Percentiles rank a stretch among this genome's conserved stretches.
Evolutionary conservation across 768 basidiomycete genomes (phyloP).

Genomic region (Calocera viscosa): DNA sequence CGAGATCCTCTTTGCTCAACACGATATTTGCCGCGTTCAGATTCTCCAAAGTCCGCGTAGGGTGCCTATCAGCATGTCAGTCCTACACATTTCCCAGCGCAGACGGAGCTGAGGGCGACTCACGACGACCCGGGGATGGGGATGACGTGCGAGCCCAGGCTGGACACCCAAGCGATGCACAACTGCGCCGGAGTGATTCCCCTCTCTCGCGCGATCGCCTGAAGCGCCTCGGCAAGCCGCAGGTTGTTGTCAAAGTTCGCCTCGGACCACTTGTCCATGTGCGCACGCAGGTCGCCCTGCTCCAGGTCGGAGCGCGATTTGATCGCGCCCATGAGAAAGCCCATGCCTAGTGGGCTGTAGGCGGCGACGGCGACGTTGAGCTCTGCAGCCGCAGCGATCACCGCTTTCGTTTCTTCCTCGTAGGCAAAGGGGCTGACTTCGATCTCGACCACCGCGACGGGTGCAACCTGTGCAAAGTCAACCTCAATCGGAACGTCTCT

Average conservation of each 20-base stretch:
- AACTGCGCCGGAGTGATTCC: slow-evolving; percentile 33
- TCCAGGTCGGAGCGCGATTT: slow-evolving; percentile 26
- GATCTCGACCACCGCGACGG: slow-evolving; percentile 50
- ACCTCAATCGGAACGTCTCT: neutral
- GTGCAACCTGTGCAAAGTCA: slow-evolving; percentile 32
- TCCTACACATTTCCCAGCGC: neutral
- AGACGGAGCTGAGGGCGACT: slow-evolving; percentile 14
- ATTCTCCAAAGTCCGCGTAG: slow-evolving; percentile 37
- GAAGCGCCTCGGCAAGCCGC: slow-evolving; percentile 10
- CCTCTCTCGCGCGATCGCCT: slow-evolving; percentile 33
- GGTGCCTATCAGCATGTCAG: slow-evolving; percentile 18
- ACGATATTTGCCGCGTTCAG: slow-evolving; percentile 33
- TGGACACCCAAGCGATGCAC: slow-evolving; percentile 33
- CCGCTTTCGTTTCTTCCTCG: slow-evolving; percentile 39
- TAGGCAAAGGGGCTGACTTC: slow-evolving; percentile 54
- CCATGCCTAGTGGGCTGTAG: slow-evolving; percentile 37
- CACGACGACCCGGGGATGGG: slow-evolving; percentile 37
- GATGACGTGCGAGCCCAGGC: slow-evolving; percentile 33
- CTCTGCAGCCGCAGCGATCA: slow-evolving; percentile 42
- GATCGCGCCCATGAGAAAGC: slow-evolving; percentile 25
- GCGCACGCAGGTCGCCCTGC: slow-evolving; percentile 22
- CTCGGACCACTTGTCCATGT: slow-evolving; percentile 25
- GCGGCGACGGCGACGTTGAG: slow-evolving; percentile 48
- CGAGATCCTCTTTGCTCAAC: slow-evolving; percentile 33
- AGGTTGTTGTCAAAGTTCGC: neutral